Conservation (phyloP, 2,329 filamentous ascomycete genomes). For the Penicillium rolfsii region DNA sequence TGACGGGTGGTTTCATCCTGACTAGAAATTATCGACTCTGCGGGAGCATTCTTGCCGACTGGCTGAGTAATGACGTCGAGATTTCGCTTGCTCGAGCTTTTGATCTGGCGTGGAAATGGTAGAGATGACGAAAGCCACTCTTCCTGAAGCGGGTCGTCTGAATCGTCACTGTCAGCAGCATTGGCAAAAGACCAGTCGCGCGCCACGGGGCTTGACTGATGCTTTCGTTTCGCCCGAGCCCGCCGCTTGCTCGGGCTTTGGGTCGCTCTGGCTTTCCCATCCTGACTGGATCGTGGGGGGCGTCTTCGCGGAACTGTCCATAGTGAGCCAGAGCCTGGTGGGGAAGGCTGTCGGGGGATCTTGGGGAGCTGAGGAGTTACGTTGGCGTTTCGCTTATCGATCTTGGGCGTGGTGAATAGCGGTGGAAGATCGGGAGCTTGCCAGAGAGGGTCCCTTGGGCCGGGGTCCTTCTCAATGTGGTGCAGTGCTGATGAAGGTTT, state of each 20-base stretch:
- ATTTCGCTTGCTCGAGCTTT: not conserved
- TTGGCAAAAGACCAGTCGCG: constrained; percentile 45
- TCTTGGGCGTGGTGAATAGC: constrained; percentile 24
- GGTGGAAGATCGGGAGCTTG: constrained; percentile 27
- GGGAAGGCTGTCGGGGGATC: constrained; percentile 34
- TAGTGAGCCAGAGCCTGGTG: constrained; percentile 41
- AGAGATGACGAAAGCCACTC: constrained; percentile 39
- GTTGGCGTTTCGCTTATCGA: constrained; percentile 15
- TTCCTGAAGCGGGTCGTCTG: constrained; percentile 49
- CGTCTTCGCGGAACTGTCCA: constrained; percentile 41
- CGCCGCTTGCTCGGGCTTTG: constrained; percentile 23
- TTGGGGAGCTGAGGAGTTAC: constrained; percentile 23
- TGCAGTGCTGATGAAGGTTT: constrained; percentile 5
- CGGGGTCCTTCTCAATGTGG: constrained; percentile 4
- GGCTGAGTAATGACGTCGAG: not conserved
- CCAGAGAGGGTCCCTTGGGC: constrained; percentile 26
- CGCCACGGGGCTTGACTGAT: constrained; percentile 34
- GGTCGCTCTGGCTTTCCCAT: constrained; percentile 28
- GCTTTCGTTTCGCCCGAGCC: constrained; percentile 30
- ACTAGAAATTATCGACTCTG: not conserved
- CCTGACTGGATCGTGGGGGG: constrained; percentile 27
- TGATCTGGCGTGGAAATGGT: constrained; percentile 22
- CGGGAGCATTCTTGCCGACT: not conserved
- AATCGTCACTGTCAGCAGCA: constrained; percentile 41
- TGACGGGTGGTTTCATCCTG: constrained; percentile 3